phyloP scores from a whole-genome alignment of 805 yeast genomes.

The Millerozyma acaciae region DNA sequence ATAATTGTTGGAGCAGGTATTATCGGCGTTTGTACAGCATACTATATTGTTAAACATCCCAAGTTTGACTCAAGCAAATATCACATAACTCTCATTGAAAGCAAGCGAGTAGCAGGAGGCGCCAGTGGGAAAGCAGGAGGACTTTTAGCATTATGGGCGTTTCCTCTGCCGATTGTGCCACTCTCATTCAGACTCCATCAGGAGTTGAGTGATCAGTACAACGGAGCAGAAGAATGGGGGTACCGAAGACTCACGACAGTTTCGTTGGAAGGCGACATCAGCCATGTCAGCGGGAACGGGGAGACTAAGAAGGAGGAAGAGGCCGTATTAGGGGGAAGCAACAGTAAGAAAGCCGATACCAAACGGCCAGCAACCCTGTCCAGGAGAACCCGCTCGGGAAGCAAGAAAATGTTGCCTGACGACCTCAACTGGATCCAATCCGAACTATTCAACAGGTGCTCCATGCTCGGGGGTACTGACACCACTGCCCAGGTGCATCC shows the following conservation, averaged over 20 bases:
- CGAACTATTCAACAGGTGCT: slow-evolving; percentile 65
- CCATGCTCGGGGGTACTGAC: slow-evolving; percentile 75
- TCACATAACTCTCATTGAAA: slow-evolving; percentile 82
- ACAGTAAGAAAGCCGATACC: slow-evolving; percentile 24
- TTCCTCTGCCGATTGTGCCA: slow-evolving; percentile 91
- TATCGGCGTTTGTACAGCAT: slow-evolving; percentile 93
- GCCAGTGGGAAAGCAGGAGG: slow-evolving; percentile 99
- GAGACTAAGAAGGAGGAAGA: slow-evolving; percentile 10
- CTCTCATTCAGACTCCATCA: slow-evolving; percentile 82
- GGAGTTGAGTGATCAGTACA: slow-evolving; percentile 69
- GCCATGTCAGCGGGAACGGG: slow-evolving; percentile 22
- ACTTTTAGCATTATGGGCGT: slow-evolving; percentile 90
- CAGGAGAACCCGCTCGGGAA: slow-evolving; percentile 23
- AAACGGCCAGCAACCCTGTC: slow-evolving; percentile 29
- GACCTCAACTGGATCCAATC: slow-evolving; percentile 76
- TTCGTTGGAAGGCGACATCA: slow-evolving; percentile 78
- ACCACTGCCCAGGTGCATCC: slow-evolving; percentile 98
- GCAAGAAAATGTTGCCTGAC: slow-evolving; percentile 41
- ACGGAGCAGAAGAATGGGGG: slow-evolving; percentile 91
- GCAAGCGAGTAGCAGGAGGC: slow-evolving; percentile 93
- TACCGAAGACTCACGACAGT: slow-evolving; percentile 85
- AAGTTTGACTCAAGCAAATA: slow-evolving; percentile 66
- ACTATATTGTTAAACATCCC: slow-evolving; percentile 80
- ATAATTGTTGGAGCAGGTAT: slow-evolving; percentile 93
- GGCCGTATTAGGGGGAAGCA: slow-evolving; percentile 9